These are phyloP conservation scores for Lignosus rhinocerotis DNA, from an alignment of 1,284 basidiomycete species.

Conservation along the genomic window DNA sequence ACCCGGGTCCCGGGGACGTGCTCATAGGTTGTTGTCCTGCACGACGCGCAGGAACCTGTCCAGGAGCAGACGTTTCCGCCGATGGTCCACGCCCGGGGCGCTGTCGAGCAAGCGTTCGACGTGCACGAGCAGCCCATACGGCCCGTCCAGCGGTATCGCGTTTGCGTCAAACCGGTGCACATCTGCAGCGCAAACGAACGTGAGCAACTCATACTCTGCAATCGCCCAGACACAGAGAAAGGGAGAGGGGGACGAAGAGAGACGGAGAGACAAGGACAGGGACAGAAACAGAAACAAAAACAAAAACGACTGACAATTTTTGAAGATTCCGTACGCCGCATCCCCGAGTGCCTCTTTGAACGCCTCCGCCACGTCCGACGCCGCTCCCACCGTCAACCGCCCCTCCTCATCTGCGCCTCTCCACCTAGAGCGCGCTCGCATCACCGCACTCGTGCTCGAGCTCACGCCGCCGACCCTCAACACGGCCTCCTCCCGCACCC, in stretches of 20 bases:
- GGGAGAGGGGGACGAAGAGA: too few relatives aligned
- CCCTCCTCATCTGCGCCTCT: slow-evolving; percentile 34
- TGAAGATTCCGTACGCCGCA: slow-evolving; percentile 63
- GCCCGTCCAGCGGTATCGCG: slow-evolving; percentile 71
- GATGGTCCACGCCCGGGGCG: slow-evolving; percentile 44
- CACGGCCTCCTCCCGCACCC: slow-evolving; percentile 61
- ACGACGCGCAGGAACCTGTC: slow-evolving; percentile 65
- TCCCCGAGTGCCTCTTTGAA: slow-evolving; percentile 65
- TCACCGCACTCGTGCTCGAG: slow-evolving; percentile 18
- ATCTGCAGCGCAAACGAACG: slow-evolving; percentile 25
- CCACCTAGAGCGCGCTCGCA: slow-evolving; percentile 33
- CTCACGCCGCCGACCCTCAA: slow-evolving; percentile 40
- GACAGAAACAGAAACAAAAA: slow-evolving; percentile 11
- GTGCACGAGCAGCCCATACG: slow-evolving; percentile 60
- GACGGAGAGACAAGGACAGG: neutral
- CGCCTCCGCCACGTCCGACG: slow-evolving; percentile 56
- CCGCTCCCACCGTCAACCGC: slow-evolving; percentile 37
- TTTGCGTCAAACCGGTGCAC: slow-evolving; percentile 66
- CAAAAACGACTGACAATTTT: slow-evolving; percentile 61
- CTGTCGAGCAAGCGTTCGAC: slow-evolving; percentile 61
- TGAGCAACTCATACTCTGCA: neutral
- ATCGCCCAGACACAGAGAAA: neutral
- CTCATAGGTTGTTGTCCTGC: slow-evolving; percentile 49
- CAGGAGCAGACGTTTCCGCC: slow-evolving; percentile 51
- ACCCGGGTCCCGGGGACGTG: slow-evolving; percentile 18